Conservation (phyloP, 805 yeast genomes). For the Grigorovia transvaalensis region DNA sequence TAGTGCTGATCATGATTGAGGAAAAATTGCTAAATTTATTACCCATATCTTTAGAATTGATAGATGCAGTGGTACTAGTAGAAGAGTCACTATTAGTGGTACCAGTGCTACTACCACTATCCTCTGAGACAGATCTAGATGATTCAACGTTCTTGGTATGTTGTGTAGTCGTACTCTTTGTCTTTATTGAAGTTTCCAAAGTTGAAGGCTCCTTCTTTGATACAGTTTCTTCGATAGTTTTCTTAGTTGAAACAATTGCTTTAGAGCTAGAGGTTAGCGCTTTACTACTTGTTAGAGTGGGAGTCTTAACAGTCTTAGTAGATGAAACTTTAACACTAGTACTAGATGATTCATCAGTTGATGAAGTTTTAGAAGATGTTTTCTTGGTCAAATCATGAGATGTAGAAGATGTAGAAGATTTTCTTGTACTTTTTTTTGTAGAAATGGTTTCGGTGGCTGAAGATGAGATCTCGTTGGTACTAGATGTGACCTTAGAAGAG, state of each 20-base stretch:
- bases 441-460: constrained; percentile 4
- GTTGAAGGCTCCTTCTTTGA: too few relatives aligned
- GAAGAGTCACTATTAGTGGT: background rate
- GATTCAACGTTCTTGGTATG: background rate
- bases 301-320: constrained; percentile 1
- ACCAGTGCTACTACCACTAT: background rate
- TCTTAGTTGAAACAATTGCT: background rate
- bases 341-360: constrained; percentile 6
- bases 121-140: background rate
- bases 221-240: too few relatives aligned
- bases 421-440: background rate
- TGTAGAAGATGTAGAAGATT: constrained; percentile 5
- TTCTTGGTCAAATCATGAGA: background rate
- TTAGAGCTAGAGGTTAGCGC: background rate
- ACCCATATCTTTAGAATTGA: background rate
- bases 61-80: constrained; percentile 3
- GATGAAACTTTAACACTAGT: constrained; percentile 5
- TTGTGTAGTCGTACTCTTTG: background rate
- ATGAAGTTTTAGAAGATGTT: constrained; percentile 6
- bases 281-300: constrained; percentile 1
- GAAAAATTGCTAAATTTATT: background rate
- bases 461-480: too few relatives aligned
- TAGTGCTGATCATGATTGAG: background rate
- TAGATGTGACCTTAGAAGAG: too few relatives aligned
- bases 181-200: background rate